These are phyloP conservation scores for Lactarius vividus DNA, from an alignment of 768 basidiomycete genomes.

Conservation along the genomic window DNA sequence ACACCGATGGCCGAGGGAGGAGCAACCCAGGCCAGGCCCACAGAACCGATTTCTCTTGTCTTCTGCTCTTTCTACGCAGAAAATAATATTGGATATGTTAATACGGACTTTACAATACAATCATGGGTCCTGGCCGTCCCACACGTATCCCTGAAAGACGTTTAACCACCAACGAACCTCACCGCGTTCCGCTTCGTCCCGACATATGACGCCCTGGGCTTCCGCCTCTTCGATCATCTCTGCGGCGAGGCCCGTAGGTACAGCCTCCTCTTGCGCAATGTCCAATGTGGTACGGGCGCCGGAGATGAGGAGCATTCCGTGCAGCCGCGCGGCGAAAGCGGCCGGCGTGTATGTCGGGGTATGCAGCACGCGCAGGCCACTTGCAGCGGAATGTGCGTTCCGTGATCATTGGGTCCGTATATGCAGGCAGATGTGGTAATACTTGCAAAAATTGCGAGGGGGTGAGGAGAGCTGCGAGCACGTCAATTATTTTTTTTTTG, in stretches of 20 bases:
- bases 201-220: constrained; percentile 61
- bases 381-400: constrained; percentile 61
- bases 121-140: constrained; percentile 59
- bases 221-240: constrained; percentile 83
- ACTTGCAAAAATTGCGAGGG: constrained; percentile 82
- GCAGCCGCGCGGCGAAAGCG: constrained; percentile 67
- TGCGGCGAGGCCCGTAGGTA: constrained; percentile 68
- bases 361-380: constrained; percentile 79
- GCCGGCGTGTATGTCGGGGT: constrained; percentile 70
- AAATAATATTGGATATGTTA: neutral
- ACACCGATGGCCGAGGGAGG: neutral
- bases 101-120: neutral
- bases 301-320: constrained; percentile 42
- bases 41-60: neutral
- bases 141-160: constrained; percentile 61
- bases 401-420: constrained; percentile 67
- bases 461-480: constrained; percentile 72
- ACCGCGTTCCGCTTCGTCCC: constrained; percentile 69
- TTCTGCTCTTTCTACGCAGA: neutral
- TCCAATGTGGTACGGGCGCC: constrained; percentile 56
- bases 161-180: constrained; percentile 77
- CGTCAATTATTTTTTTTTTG: neutral
- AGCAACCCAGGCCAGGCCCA: neutral
- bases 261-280: constrained; percentile 64
- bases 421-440: constrained; percentile 59